A percentile compares a stretch with the other conserved stretches of the same genome.
These are phyloP conservation scores for Adansonia grandidieri DNA, from an alignment of 441 rosid genomes.

Conservation along the genomic window DNA sequence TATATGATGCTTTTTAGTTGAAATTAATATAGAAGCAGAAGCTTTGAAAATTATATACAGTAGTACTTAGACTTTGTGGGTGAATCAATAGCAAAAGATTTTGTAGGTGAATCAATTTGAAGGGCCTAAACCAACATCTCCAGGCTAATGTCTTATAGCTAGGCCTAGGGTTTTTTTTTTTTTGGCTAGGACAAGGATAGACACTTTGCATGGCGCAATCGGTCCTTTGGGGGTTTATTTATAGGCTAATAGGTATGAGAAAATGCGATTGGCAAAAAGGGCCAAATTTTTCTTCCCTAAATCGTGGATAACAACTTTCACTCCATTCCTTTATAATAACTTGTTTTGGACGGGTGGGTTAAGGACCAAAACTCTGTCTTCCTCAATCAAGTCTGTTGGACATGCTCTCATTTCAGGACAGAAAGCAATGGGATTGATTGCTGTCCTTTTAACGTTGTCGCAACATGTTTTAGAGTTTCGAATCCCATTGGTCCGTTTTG, in stretches of 20 bases:
- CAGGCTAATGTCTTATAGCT: not conserved
- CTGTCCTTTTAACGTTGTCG: not conserved
- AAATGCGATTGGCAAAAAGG: not conserved
- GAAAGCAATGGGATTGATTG: too few relatives aligned
- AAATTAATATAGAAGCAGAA: not conserved
- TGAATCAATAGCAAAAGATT: not conserved
- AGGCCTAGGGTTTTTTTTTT: not conserved
- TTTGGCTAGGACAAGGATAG: not conserved
- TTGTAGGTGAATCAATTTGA: not conserved
- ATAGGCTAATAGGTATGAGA: not conserved
- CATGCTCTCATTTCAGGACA: too few relatives aligned
- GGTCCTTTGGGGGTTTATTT: not conserved
- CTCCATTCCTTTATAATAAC: not conserved
- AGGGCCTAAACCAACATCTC: not conserved
- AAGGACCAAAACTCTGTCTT: too few relatives aligned
- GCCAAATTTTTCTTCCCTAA: not conserved
- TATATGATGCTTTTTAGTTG: not conserved
- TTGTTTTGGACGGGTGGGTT: not conserved
- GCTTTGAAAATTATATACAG: not conserved
- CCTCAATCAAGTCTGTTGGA: too few relatives aligned
- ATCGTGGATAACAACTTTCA: slow-evolving; percentile 6
- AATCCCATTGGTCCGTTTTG: not conserved
- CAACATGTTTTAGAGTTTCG: slow-evolving; percentile 17
- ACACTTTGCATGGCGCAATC: not conserved
- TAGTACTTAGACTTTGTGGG: too few relatives aligned